These are phyloP conservation scores for Pezicula carpinea DNA, from an alignment of 2,329 filamentous ascomycete species.

Conservation along the genomic window DNA sequence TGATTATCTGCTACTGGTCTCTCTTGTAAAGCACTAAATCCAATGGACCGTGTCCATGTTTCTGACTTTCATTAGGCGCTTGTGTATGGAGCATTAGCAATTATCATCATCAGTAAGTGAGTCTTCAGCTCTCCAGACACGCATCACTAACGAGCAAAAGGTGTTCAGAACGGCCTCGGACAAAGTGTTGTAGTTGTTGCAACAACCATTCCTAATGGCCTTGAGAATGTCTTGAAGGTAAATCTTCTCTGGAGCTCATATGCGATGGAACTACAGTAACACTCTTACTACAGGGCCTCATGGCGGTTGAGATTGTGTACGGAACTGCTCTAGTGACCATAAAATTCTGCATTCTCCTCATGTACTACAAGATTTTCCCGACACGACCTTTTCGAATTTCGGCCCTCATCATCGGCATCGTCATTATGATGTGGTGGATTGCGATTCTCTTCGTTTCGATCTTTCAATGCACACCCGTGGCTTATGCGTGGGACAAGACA, in stretches of 20 bases:
- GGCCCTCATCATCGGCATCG: constrained; percentile 5
- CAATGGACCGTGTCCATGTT: not conserved
- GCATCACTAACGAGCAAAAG: not conserved
- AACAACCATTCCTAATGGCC: not conserved
- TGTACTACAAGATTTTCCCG: constrained; percentile 13
- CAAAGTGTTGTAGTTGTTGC: not conserved
- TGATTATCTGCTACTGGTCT: not conserved
- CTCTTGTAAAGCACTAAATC: not conserved
- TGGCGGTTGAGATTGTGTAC: no score
- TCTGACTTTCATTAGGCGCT: not conserved
- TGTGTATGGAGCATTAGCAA: not conserved
- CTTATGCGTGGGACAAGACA: constrained; percentile 14
- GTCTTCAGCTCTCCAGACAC: not conserved
- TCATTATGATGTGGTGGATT: constrained; percentile 3
- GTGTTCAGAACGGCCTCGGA: not conserved
- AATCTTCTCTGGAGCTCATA: no score
- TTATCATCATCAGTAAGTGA: not conserved
- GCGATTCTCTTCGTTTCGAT: constrained; percentile 8
- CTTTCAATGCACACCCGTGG: constrained; percentile 11
- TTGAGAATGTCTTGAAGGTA: not conserved
- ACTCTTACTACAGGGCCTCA: no score
- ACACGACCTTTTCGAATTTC: constrained; percentile 7
- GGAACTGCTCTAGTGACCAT: no score
- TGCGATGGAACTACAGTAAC: no score
- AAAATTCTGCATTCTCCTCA: constrained; percentile 11